Base-by-base conservation (phyloP, 441 rosid species). In the Arabidopsis lyrata region DNA sequence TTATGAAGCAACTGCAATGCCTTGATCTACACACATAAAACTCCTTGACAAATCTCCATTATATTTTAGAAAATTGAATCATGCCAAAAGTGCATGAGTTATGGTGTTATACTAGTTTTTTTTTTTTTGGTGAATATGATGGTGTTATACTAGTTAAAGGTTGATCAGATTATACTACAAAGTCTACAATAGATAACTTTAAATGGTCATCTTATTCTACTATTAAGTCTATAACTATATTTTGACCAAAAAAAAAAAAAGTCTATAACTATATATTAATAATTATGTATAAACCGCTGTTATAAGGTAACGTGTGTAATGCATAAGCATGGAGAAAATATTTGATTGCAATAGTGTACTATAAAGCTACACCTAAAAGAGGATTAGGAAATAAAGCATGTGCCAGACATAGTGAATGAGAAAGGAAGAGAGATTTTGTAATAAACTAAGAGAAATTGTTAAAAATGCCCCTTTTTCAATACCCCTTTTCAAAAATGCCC, bases 341-440 rank as follows among this genome's bases (percentile, higher is more conserved):
- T 15, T 47, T 55, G 65, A 73, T 44, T 55, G 72, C 59, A 56
- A 65, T 27, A 16, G 39, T 42, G 64, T 22, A 15, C 41, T 55
- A 53, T 42, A 75, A 75, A 75, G 74, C 70, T 61, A 50, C 1
- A 53, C 59, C 58, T 61, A 52, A 75, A 75, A 53, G 69, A 75
- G 10, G 78, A 34, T 60, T 68, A 44, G 58, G 68, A 75, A 44
- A 68, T 68, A 75, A 60, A 68, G 74, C 63, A 75, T 52, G 52
- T 53, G 64, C 34, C 11, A 42, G 67, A 61, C 69, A 59, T 52
- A 24, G 10, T 60, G 57, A 62, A 44, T 52, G 54, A 38, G 69
- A 68, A 62, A 75, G 55, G 53, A 68, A 62, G 61, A n/a, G 35
- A 35, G 16, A 53, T 61, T 41, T 68, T 42, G 59, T 61, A 68